Percentiles rank a stretch among this genome's conserved stretches.
Evolutionary conservation across 2,329 filamentous ascomycete species (phyloP).

Genomic region (Cytospora schulzeri): DNA sequence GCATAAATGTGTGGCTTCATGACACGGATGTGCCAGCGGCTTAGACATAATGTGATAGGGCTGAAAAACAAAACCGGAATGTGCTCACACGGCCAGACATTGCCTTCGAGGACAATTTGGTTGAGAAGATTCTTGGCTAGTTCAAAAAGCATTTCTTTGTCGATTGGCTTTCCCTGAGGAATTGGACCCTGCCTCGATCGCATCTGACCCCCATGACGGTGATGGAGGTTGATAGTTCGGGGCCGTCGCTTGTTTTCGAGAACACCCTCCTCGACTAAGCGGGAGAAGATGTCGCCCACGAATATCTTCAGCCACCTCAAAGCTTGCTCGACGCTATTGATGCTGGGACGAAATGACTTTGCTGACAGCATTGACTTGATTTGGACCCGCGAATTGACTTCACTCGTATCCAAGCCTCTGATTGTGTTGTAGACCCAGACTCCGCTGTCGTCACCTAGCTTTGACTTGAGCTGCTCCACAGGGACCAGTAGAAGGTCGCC

Average conservation of each 20-base stretch:
- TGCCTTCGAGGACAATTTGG: conserved; percentile 76
- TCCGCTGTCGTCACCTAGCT: conserved; percentile 81
- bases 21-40: neutral
- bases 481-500: conserved; percentile 73
- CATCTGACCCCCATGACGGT: conserved; percentile 72
- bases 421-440: conserved; percentile 84
- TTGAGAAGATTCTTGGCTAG: conserved; percentile 75
- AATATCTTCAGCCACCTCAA: conserved; percentile 89
- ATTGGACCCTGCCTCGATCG: conserved; percentile 77
- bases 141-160: conserved; percentile 72
- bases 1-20: neutral
- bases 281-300: conserved; percentile 84
- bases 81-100: conserved; percentile 75
- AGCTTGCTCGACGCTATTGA: conserved; percentile 77
- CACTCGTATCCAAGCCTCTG: conserved; percentile 81
- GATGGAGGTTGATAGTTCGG: conserved; percentile 81
- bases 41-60: neutral
- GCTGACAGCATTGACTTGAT: conserved; percentile 98
- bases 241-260: conserved; percentile 85
- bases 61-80: neutral
- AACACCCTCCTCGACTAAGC: conserved; percentile 87
- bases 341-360: conserved; percentile 87
- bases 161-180: conserved; percentile 71
- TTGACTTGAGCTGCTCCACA: conserved; percentile 74
- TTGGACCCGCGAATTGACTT: conserved; percentile 87